Evolutionary conservation across 192 early-diverging fungal genomes (phyloP).

Genomic region (Backusella morwellensis): DNA sequence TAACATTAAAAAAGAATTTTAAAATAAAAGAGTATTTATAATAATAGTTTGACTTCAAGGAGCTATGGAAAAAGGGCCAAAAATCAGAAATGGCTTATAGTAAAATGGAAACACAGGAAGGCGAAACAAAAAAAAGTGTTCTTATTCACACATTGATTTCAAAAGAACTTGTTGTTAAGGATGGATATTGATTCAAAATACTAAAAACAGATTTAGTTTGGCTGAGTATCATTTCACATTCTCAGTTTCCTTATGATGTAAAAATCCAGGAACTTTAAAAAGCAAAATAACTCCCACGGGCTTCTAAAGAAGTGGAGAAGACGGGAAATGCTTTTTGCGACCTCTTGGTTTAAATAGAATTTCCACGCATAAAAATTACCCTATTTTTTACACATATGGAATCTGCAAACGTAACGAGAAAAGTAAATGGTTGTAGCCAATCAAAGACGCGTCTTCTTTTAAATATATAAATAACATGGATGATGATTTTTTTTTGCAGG

Average conservation of each 20-base stretch:
- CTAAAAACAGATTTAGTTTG: background rate
- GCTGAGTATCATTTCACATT: background rate
- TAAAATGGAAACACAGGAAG: background rate
- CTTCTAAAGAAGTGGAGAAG: background rate
- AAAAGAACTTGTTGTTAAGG: background rate
- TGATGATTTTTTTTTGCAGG: too few relatives aligned
- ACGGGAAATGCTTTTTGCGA: conserved; percentile 2
- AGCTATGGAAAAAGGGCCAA: too few relatives aligned
- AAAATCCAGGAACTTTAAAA: background rate
- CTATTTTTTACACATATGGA: background rate
- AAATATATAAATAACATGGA: background rate
- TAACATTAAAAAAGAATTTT: background rate
- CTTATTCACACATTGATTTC: background rate
- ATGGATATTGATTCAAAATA: background rate
- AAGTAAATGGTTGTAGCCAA: background rate
- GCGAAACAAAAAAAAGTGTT: too few relatives aligned
- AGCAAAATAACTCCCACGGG: background rate
- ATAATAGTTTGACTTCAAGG: too few relatives aligned
- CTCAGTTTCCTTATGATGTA: background rate
- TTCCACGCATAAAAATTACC: background rate
- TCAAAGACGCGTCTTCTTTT: background rate
- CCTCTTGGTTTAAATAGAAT: background rate
- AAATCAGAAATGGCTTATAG: too few relatives aligned
- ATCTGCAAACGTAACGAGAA: background rate
- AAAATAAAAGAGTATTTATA: background rate